Conservation (phyloP, 306 rosid genomes). For the Pyrus communis region DNA sequence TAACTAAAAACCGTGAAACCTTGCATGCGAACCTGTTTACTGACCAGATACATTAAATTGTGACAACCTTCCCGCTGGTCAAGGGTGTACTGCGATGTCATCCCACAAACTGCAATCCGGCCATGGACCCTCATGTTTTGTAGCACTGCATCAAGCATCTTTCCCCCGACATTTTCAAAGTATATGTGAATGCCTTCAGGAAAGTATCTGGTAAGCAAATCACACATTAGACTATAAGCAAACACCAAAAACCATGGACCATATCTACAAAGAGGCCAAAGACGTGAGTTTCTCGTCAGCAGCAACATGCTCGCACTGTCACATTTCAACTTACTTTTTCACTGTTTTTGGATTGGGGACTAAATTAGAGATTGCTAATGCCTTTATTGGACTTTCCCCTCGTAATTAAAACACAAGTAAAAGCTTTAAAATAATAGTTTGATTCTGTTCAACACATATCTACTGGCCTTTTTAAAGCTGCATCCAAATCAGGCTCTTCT, state of each 20-base stretch:
- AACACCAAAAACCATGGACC: not conserved
- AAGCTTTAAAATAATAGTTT: too few relatives aligned
- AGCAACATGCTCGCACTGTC: not conserved
- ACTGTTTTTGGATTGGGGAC: not conserved
- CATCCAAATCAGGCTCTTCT: constrained; percentile 22
- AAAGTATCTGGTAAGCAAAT: constrained; percentile 2
- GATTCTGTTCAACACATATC: not conserved
- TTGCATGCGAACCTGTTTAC: constrained; percentile 37
- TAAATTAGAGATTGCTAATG: not conserved
- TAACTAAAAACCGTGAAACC: constrained; percentile 39
- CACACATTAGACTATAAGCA: not conserved
- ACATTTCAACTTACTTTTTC: not conserved
- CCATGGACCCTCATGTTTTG: constrained; percentile 1
- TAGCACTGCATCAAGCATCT: constrained; percentile 34
- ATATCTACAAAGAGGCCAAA: not conserved
- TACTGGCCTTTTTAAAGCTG: constrained; percentile 24
- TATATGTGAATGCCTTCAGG: constrained; percentile 21
- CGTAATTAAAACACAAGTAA: not conserved
- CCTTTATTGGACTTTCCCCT: too few relatives aligned
- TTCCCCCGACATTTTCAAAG: constrained; percentile 28
- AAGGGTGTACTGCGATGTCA: constrained; percentile 51
- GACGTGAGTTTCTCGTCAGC: not conserved
- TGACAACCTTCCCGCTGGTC: constrained; percentile 46
- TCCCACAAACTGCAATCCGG: constrained; percentile 28
- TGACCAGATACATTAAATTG: constrained; percentile 26